A percentile compares a stretch with the other conserved stretches of the same genome.
These are phyloP conservation scores for Brassica balearica DNA, from an alignment of 441 rosid genomes.

Conservation along the genomic window DNA sequence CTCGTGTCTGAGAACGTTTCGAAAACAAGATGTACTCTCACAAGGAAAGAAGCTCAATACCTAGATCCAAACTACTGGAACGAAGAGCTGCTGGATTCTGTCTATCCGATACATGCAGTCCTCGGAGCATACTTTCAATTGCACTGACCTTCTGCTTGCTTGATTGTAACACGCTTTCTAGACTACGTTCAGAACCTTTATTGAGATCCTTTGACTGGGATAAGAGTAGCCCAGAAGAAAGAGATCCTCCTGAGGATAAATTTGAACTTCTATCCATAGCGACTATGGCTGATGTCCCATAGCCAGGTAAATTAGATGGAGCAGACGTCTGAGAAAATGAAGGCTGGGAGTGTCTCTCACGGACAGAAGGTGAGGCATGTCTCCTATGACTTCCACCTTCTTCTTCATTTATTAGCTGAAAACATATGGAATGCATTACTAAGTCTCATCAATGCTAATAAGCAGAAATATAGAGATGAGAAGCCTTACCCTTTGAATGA, in stretches of 20 bases:
- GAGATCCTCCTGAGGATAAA: conserved; percentile 73
- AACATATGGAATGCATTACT: conserved; percentile 32
- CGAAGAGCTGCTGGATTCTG: conserved; percentile 77
- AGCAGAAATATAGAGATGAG: conserved; percentile 23
- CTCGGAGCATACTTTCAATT: conserved; percentile 98
- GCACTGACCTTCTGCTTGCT: conserved; percentile 99
- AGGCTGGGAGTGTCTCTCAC: conserved; percentile 81
- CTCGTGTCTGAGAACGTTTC: conserved; percentile 28
- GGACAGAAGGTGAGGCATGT: conserved; percentile 95
- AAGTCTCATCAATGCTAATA: conserved; percentile 30
- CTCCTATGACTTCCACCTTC: conserved; percentile 95
- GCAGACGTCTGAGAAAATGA: conserved; percentile 65
- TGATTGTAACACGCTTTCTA: conserved; percentile 94
- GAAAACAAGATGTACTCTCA: conserved; percentile 36
- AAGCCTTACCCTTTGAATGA: conserved; percentile 86
- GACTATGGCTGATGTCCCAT: conserved; percentile 95
- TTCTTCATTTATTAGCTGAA: conserved; percentile 92
- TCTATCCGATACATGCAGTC: conserved; percentile 85
- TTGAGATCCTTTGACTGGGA: conserved; percentile 76
- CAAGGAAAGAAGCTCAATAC: conserved; percentile 60
- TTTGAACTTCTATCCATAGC: conserved; percentile 95
- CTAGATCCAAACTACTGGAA: conserved; percentile 98
- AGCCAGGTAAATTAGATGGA: conserved; percentile 66
- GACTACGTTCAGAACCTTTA: conserved; percentile 86
- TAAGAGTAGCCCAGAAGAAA: conserved; percentile 73